These are phyloP conservation scores for Aspergillus cristatus DNA, from an alignment of 495 filamentous ascomycete species.

Conservation along the genomic window DNA sequence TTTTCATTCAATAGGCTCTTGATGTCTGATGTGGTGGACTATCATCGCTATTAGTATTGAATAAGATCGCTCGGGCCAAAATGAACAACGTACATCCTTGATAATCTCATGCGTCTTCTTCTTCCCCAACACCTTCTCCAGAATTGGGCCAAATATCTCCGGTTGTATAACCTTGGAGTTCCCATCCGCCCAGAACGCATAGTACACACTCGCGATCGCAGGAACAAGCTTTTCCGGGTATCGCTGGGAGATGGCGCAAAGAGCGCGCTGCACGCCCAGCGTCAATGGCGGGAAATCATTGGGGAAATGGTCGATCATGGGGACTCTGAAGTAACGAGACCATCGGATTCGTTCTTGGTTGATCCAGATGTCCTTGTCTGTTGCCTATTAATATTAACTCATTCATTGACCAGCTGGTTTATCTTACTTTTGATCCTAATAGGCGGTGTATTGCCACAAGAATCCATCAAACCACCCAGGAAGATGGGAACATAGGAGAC, in stretches of 20 bases:
- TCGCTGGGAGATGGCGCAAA: slow-evolving; percentile 29
- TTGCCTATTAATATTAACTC: slow-evolving; percentile 1
- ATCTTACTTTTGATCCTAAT: slow-evolving; percentile 57
- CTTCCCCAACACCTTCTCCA: slow-evolving; percentile 44
- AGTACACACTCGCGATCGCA: slow-evolving; percentile 42
- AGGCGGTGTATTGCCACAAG: slow-evolving; percentile 53
- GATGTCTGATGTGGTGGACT: slow-evolving; percentile 34
- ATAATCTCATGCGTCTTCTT: slow-evolving; percentile 33
- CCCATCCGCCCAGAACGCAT: slow-evolving; percentile 49
- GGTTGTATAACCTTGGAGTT: slow-evolving; percentile 37
- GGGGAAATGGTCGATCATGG: slow-evolving; percentile 41
- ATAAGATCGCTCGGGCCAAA: no score
- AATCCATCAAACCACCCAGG: slow-evolving; percentile 60
- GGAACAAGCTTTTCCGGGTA: slow-evolving; percentile 33
- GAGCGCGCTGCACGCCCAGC: slow-evolving; percentile 39
- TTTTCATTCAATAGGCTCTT: slow-evolving; percentile 46
- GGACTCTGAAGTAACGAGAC: slow-evolving; percentile 49
- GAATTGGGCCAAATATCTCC: slow-evolving; percentile 35
- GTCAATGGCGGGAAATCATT: slow-evolving; percentile 53
- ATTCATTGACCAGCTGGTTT: not conserved
- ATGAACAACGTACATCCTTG: slow-evolving; percentile 21
- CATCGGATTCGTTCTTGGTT: slow-evolving; percentile 51
- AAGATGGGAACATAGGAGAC: slow-evolving; percentile 60
- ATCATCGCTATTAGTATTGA: no score
- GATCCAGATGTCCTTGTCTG: slow-evolving; percentile 64